Percentiles rank a stretch among this genome's conserved stretches.
Conservation (phyloP, 495 filamentous ascomycete genomes). For the Aspergillus haitiensis region DNA sequence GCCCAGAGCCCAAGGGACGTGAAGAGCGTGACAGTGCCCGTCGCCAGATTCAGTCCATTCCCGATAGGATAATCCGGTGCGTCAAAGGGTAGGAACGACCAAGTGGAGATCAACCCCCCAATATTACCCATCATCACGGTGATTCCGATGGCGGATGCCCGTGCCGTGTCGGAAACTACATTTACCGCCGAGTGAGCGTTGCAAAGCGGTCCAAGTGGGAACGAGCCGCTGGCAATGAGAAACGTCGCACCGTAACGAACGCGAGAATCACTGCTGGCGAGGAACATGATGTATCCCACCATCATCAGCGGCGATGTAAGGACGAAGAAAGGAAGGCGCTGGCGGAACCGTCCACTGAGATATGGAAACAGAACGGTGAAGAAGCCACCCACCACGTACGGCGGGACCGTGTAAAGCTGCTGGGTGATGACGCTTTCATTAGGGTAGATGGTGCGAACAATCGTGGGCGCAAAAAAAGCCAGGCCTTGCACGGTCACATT, state of each 20-base stretch:
- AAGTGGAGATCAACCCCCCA: slow-evolving; percentile 13
- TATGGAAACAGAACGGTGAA: background rate
- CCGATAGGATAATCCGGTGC: slow-evolving; percentile 11
- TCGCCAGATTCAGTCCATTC: slow-evolving; percentile 11
- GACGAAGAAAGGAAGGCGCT: background rate
- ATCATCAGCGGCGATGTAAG: background rate
- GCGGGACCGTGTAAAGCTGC: background rate
- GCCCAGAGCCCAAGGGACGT: no score
- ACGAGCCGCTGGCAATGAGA: background rate
- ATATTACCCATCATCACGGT: slow-evolving; percentile 15
- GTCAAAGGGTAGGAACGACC: slow-evolving; percentile 16
- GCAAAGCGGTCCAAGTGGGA: slow-evolving; percentile 6
- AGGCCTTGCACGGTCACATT: background rate
- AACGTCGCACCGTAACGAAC: background rate
- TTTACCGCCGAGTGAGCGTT: slow-evolving; percentile 10
- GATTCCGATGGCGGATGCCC: slow-evolving; percentile 10
- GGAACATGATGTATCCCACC: background rate
- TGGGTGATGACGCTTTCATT: background rate
- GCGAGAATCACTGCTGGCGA: background rate
- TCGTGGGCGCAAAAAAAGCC: background rate
- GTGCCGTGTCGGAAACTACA: slow-evolving; percentile 12
- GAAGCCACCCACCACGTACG: background rate
- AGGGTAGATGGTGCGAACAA: background rate
- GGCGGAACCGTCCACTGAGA: background rate
- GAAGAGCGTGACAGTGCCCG: no score